Evolutionary conservation across 1,139 yeast genomes (phyloP), one percentile per base, ranked within the genome.

Genomic region (Kluyveromyces marxianus): DNA sequence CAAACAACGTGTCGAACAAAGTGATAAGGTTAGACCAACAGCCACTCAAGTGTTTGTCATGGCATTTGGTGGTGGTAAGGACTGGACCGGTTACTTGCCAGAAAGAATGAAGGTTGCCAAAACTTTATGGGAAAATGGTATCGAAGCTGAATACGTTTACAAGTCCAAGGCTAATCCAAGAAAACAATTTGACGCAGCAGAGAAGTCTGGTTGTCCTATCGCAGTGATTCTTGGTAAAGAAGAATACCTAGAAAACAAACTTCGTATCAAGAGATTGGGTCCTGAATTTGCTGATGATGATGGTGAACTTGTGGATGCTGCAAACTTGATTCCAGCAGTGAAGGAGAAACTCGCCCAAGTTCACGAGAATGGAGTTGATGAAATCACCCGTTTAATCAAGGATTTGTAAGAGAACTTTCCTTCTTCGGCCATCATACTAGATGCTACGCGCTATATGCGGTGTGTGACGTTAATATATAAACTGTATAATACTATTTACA

Each of bases 11-110:
- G 68, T 68, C 36, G 71, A 72, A 21, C 70, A 83, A 39, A 76
- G 80, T 52, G 73, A 78, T 52, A 72, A 71, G 27, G 75, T 89
- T 50, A 79, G 92, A 56, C 81, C 97, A 33, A 77, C 90, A 36
- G 81, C 90, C 43, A 92, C 97, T 10, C 95, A 92, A 66, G 97
- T 86, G 21, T 92, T 75, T 62, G 84, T 92, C 45, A 90, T 92
- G 97, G 97, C 97, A 1, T 89, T 92, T 62, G 98, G 98, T 55
- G 97, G 97, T 57, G 97, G 97, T 60, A 88, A 86, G 58, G 92
- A 83, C 51, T 90, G 97, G 96, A 81, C 76, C 51, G 97, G 97
- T 7, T 86, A 86, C 71, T 72, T 92, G 58, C 78, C 81, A 52
- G 97, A 92, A 70, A 83, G 98, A 71, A 88, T 92, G 96, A 61